Base-by-base conservation (phyloP, 495 filamentous ascomycete genomes). In the Mytilinidion resinicola region DNA sequence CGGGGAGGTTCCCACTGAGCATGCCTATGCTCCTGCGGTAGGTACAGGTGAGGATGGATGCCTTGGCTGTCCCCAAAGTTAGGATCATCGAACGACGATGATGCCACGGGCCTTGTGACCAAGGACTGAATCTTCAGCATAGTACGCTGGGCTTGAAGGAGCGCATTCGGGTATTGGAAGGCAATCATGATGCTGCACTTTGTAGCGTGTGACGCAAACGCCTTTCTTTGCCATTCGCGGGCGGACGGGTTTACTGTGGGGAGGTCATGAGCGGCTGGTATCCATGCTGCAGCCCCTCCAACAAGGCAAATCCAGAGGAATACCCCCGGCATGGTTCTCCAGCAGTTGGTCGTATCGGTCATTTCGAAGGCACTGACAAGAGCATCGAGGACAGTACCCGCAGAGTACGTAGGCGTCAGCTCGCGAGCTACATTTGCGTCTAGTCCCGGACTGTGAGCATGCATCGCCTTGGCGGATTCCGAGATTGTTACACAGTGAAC, bases 91-190 rank as follows among this genome's bases (percentile, higher is more conserved):
- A 30, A 30, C 25, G 3, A 30, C 6, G 25, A 30, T 30, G 25
- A 30, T 30, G 25, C 25, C 6, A 30, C 6, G 25, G 25, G 25
- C 3, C 25, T 30, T 30, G 25, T 57, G 53, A 61, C 55, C 33
- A 65, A 43, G 17, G 30, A 42, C 50, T 65, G 62, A 38, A 65
- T 55, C 37, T 65, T 57, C 35, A 65, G 39, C 62, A 65, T 65
- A 2, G 58, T 65, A 11, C 62, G 33, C 34, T 65, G 62, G 9
- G 54, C 57, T 36, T 65, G 48, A 5, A 61, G 48, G 1, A 58
- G 42, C 5, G 53, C 49, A 38, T 33, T 49, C 36, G 58, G 56
- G 14, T 59, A 41, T 15, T 65, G 57, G 19, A 65, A 61, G 11
- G 53, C 58, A 19, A 33, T 12, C 1, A 34, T 12, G 15, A 65